Evolutionary conservation across 2,329 filamentous ascomycete species (phyloP).

Genomic region (Cadophora malorum): DNA sequence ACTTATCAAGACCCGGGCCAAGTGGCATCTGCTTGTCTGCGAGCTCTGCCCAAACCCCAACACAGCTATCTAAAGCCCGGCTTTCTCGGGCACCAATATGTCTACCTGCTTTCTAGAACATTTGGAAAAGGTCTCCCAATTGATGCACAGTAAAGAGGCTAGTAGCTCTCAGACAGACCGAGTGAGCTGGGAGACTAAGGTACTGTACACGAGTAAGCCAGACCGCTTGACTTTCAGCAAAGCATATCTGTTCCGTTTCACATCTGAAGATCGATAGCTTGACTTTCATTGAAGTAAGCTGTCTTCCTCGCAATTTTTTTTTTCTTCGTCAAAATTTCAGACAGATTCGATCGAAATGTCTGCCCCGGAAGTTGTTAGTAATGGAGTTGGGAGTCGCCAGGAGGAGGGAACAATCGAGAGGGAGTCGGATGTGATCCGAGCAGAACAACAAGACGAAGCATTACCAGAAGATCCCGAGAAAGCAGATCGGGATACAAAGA

Average conservation of each 20-base stretch:
- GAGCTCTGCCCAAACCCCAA: background rate
- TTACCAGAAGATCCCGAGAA: constrained; percentile 5
- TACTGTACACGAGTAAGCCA: constrained; percentile 13
- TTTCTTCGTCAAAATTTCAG: background rate
- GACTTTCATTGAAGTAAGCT: background rate
- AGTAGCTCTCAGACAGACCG: background rate
- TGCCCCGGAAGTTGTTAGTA: constrained; percentile 12
- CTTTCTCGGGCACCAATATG: constrained; percentile 11
- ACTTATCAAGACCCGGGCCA: background rate
- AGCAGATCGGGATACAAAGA: background rate
- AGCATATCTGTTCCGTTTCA: constrained; percentile 14
- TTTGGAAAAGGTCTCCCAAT: background rate
- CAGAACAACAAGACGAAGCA: constrained; percentile 4
- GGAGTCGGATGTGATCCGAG: background rate
- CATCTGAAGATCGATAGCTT: background rate
- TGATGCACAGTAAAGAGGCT: background rate
- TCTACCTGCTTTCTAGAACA: background rate
- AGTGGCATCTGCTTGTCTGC: constrained; percentile 4
- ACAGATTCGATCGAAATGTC: constrained; percentile 9
- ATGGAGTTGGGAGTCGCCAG: constrained; percentile 2
- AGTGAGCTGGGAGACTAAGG: background rate
- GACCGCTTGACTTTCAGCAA: constrained; percentile 11
- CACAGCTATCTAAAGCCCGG: constrained; percentile 3
- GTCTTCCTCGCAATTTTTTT: background rate
- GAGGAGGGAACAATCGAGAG: background rate